Base-by-base conservation (phyloP, 345 rosid species). In the Lumnitzera littorea region DNA sequence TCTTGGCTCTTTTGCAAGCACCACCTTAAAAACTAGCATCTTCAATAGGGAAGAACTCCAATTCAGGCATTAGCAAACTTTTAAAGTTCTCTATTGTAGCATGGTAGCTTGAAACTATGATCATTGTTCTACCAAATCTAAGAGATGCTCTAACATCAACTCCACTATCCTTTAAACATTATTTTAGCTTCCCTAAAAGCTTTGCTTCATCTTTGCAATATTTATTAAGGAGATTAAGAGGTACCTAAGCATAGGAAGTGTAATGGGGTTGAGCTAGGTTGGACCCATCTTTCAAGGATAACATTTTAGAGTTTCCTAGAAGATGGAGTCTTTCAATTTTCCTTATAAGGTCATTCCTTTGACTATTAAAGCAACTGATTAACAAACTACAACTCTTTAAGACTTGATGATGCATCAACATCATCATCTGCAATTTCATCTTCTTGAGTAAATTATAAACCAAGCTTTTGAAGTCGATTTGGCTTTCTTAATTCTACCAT, bases 11-110 rank as follows among this genome's bases (percentile, higher is more conserved):
- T 87, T 31, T 75, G 88, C 90, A 84, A 23, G 78, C 70, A 13
- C 84, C 89, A 0, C 86, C 85, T 78, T 79, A 71, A 61, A 80
- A 87, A 17, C 83, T 83, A 31, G 69, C 71, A 52, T 81, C 82
- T 66, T 83, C 82, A 24, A 81, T 67, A 0, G 92, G 85, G 60
- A 83, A 78, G 60, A 73, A 63, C 50, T 67, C 75, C 50, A 86
- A 68, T 50, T 83, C 74, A 0, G 84, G 74, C 89, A 81, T 85
- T 85, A 84, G 64, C 84, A 77, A 16, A 78, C 84, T 29, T 57
- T 69, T 57, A 83, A 72, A 47, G 65, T 70, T 56, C 62, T 75
- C 52, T 81, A 62, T 60, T 41, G 55, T 15, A 78, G 85, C 89
- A 83, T 78, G 24, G 69, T 70, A 53, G 24, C 51, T 56, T 63